Evolutionary conservation across 2,329 filamentous ascomycete genomes (phyloP), one percentile per base, ranked within the genome.

Genomic region (Cladosporium phlei): DNA sequence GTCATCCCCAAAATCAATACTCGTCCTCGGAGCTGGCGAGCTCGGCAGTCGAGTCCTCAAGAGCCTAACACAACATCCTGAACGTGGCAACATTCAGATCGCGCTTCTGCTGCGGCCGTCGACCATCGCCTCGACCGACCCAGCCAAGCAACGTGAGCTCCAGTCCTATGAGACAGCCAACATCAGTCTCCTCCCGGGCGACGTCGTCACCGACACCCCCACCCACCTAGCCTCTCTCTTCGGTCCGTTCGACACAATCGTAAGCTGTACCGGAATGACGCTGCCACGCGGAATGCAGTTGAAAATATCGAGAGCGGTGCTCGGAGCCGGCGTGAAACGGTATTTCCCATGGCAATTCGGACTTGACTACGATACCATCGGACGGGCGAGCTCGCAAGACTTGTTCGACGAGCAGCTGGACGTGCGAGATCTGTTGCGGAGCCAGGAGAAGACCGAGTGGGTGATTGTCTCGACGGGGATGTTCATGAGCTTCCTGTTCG

Each of bases 271-370:
- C 1, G 83, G 83, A 20, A 83, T 85, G 63, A 71, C 71, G 0
- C 66, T 77, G 0, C 73, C 76, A 0, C 46, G 71, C 0, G 78
- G 76, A 1, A 79, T 74, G 0, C 77, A 86, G 57, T 52, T 71
- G 1, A 83, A 83, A 55, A 66, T 86, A 14, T 65, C 76, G 0
- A 19, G 24, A 4, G 80, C 76, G 3, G n/a, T 46, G 12, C 30
- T 40, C 27, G 76, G 74, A 0, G 63, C 86, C 0, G 60, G 64
- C 9, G 79, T 76, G 0, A 63, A 67, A 0, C 67, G 76, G 1
- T 87, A 75, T 58, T 73, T 87, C 14, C 83, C 84, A 0, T 88
- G 84, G 84, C 83, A 88, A 61, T 87, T 82, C 60, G 84, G 84
- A 1, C 77, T 86, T 19, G 80, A 88, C 59, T 88, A 87, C 63